Base-by-base conservation (phyloP, 768 basidiomycete species). In the Phylloporus sp. region DNA sequence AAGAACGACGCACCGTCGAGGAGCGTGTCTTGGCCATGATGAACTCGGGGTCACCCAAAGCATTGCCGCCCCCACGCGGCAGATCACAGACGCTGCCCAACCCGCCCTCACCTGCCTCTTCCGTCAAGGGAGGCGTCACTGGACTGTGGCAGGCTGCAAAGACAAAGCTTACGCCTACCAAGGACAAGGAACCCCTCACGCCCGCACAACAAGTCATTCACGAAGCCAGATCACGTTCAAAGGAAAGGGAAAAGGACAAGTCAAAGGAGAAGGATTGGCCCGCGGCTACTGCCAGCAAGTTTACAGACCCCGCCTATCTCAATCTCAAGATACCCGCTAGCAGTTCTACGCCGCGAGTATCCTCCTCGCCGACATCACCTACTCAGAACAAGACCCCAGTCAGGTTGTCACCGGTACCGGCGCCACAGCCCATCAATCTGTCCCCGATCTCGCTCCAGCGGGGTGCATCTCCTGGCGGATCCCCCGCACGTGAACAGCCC, bases 201-300 rank as follows among this genome's bases (percentile, higher is more conserved):
- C 88, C 90, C 9, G 90, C 91, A 0, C 90, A 92, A 60, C 88
- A 90, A 58, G 76, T 93, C 48, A 83, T 91, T 43, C 76, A 79
- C 50, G 89, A 92, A 8, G 73, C 86, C 16, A 88, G 91, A 62
- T 72, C 79, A 18, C 76, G 80, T 38, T 80, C 86, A 49, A 84
- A 81, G 61, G 81, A 82, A 44, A 68, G 72, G 58, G 50, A 39
- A 32, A 52, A 40, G 31, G 44, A 59, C 16, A 76, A 73, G 47
- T 72, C 65, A 24, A 78, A 77, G 57, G 74, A 72, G 46, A 79
- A 76, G 59, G 78, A 72, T 45, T 86, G 84, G 85, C 83, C 83
- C 3, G 64, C 80, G 6, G 74, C 75, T 47, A 50, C 76, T 3
- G 70, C 80, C 44, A 69, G 56, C 53, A 88, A 84, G 68, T 77